Base-by-base conservation (phyloP, 345 rosid genomes). In the Noccaea caerulescens region DNA sequence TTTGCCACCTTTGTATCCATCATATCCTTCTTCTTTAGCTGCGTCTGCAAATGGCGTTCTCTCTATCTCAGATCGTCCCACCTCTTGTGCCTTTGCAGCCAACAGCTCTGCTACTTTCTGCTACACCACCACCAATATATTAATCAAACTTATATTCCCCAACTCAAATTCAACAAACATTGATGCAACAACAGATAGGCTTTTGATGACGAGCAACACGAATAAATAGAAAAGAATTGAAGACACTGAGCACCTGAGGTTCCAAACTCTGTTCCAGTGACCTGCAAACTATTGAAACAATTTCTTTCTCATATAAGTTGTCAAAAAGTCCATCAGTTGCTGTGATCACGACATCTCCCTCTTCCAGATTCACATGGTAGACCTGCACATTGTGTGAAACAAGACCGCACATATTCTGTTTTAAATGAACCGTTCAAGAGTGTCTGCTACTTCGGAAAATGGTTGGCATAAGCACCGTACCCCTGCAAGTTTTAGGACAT, bases 301-400 rank as follows among this genome's bases (percentile, higher is more conserved):
- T 83, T 72, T 86, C 89, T 84, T 76, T 79, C 61, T 82, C 86
- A n/a, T 82, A 89, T 5, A 91, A 75, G 66, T 91, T 91, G 80
- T 91, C 83, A 71, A 87, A 89, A 54, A 91, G 89, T 45, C 97
- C 96, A 84, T 87, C 84, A 8, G 86, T 86, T 33, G 87, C 93
- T 18, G 76, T 68, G 59, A 91, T 41, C 39, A 86, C 59, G 45
- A 85, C 74, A 61, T 91, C 97, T 12, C 72, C 88, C 66, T 86
- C 91, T 34, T 80, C 80, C 76, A 91, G 38, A 55, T 75, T 76
- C 57, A 83, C 64, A 61, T 72, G 68, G 82, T 83, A 87, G 11
- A 46, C 81, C 96, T 91, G 86, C 39, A 67, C 13, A 25, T 66
- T 50, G 58, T 10, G 55, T 38, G 20, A 60, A 36, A 39, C 52